Conservation (phyloP, 371 early-diverging fungal genomes). For the Circinella umbellata region DNA sequence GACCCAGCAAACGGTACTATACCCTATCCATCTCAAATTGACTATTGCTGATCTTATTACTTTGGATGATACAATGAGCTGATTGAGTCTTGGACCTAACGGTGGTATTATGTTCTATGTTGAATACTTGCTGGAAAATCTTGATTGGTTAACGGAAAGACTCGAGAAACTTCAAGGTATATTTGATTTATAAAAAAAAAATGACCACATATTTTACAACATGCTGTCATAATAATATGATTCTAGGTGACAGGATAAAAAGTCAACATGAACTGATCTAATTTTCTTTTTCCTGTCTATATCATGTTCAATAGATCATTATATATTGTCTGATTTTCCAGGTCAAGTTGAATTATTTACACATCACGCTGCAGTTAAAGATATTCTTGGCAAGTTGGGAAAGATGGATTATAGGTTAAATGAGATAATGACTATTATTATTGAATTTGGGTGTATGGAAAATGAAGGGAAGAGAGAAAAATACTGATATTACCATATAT, state of each 20-base stretch:
- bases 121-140: constrained; percentile 91
- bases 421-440: too few species aligned
- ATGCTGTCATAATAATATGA: too few species aligned
- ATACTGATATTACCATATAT: not conserved
- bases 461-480: not conserved
- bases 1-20: constrained; percentile 97
- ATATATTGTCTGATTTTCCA: constrained; percentile 97
- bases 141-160: constrained; percentile 92
- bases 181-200: constrained; percentile 21
- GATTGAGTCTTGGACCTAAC: constrained; percentile 97
- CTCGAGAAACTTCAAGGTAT: constrained; percentile 68
- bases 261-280: too few species aligned
- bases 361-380: constrained; percentile 86
- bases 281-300: constrained; percentile 36
- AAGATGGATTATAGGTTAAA: constrained; percentile 74
- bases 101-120: constrained; percentile 98
- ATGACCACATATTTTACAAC: too few species aligned
- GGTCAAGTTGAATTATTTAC: constrained; percentile 99
- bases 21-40: constrained; percentile 86
- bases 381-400: constrained; percentile 76
- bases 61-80: constrained; percentile 95
- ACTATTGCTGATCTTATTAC: constrained; percentile 95
- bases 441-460: constrained; percentile 12
- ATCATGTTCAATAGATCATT: constrained; percentile 64
- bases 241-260: too few species aligned